Evolutionary conservation across 805 yeast species (phyloP).

Genomic region (Saturnispora gosingensis): DNA sequence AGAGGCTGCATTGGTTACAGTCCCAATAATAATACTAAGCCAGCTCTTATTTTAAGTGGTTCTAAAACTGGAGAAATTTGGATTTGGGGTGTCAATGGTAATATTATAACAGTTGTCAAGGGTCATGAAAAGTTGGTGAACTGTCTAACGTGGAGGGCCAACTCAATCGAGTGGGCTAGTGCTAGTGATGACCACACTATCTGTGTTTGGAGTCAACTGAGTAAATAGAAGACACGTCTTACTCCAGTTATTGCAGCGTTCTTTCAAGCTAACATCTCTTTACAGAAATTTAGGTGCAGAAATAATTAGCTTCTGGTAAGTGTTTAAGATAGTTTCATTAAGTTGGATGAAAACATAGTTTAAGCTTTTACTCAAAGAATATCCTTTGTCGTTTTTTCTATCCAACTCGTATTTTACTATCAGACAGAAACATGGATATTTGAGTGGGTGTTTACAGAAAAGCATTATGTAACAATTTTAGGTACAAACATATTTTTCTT

Average conservation of each 20-base stretch:
- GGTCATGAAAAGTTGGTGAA: conserved; percentile 12
- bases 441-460: neutral
- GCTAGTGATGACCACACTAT: conserved; percentile 12
- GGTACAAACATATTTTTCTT: neutral
- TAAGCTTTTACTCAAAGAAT: too few species aligned
- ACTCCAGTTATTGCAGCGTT: neutral
- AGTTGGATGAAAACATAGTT: too few species aligned
- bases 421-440: neutral
- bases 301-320: too few species aligned
- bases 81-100: conserved; percentile 14
- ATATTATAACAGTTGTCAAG: conserved; percentile 9
- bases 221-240: neutral
- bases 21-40: neutral
- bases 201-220: conserved; percentile 8
- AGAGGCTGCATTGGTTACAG: conserved; percentile 13
- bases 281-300: too few species aligned
- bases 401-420: too few species aligned
- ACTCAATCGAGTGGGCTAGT: conserved; percentile 13
- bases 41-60: conserved; percentile 12
- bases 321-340: too few species aligned
- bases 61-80: conserved; percentile 12
- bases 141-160: conserved; percentile 12
- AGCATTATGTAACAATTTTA: neutral
- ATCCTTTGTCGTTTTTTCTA: too few species aligned
- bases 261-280: too few species aligned